Percentiles rank a stretch among this genome's conserved stretches.
These are phyloP conservation scores for Ceratobasidium sp. DNA, from an alignment of 1,284 basidiomycete species.

Conservation along the genomic window DNA sequence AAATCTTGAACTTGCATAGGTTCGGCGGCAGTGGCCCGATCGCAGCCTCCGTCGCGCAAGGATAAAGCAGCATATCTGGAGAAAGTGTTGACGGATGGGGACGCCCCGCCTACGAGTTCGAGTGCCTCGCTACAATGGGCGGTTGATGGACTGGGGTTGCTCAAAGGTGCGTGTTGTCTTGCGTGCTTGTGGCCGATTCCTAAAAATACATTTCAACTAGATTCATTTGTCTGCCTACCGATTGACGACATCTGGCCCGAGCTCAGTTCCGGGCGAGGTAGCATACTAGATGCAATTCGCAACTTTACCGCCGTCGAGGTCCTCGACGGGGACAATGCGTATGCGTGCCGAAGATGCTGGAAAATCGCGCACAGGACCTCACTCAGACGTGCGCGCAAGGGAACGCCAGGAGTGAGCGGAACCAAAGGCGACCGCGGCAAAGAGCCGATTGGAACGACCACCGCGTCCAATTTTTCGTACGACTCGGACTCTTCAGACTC, in stretches of 20 bases:
- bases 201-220: neutral
- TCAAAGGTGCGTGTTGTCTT: constrained; percentile 16
- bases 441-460: constrained; percentile 23
- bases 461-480: constrained; percentile 24
- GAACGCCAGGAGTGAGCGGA: constrained; percentile 58
- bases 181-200: neutral
- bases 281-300: constrained; percentile 72
- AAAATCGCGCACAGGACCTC: constrained; percentile 76
- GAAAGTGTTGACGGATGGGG: constrained; percentile 71
- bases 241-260: constrained; percentile 45
- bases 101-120: constrained; percentile 25
- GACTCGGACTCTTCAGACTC: constrained; percentile 28
- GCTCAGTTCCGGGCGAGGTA: constrained; percentile 51
- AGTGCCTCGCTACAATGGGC: constrained; percentile 29
- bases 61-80: constrained; percentile 72
- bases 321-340: constrained; percentile 92
- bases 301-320: constrained; percentile 93
- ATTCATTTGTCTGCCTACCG: constrained; percentile 30
- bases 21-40: constrained; percentile 23
- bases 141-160: constrained; percentile 20
- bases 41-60: constrained; percentile 32
- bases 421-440: constrained; percentile 55
- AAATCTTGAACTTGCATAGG: neutral
- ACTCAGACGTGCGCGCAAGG: constrained; percentile 41
- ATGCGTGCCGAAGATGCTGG: constrained; percentile 94